Conservation (phyloP, 164 flowering plant genomes). For the Tetracentron sinense region DNA sequence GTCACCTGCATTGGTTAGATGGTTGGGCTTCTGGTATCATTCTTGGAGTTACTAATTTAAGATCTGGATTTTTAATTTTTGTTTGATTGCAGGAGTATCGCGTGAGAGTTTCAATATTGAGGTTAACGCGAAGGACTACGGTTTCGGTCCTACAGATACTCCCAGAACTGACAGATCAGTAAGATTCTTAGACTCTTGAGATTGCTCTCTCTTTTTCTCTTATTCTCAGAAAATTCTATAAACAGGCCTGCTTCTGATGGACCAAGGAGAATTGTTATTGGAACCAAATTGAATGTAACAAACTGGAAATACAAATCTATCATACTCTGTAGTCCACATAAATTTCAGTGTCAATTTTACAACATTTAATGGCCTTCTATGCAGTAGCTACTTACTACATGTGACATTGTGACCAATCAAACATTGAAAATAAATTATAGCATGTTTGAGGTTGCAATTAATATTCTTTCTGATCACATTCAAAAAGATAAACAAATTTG, state of each 20-base stretch:
- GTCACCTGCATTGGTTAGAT: neutral
- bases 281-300: too few relatives aligned
- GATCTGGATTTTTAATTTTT: neutral
- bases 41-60: neutral
- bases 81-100: conserved; percentile 68
- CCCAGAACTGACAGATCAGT: conserved; percentile 99
- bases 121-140: conserved; percentile 80
- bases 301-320: too few relatives aligned
- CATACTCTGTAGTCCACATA: too few relatives aligned
- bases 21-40: neutral
- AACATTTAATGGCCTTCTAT: too few relatives aligned
- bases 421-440: too few relatives aligned
- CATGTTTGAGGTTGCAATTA: too few relatives aligned
- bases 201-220: neutral
- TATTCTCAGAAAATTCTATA: neutral
- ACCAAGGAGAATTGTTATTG: too few relatives aligned
- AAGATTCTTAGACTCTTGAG: conserved; percentile 16
- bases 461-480: neutral
- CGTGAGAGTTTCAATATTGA: conserved; percentile 71
- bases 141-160: conserved; percentile 84
- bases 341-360: too few relatives aligned
- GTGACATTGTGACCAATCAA: too few relatives aligned
- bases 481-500: too few relatives aligned
- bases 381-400: too few relatives aligned
- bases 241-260: too few relatives aligned